These are phyloP conservation scores for Alternaria angustiovoidea DNA, from an alignment of 2,329 filamentous ascomycete species.

Conservation along the genomic window DNA sequence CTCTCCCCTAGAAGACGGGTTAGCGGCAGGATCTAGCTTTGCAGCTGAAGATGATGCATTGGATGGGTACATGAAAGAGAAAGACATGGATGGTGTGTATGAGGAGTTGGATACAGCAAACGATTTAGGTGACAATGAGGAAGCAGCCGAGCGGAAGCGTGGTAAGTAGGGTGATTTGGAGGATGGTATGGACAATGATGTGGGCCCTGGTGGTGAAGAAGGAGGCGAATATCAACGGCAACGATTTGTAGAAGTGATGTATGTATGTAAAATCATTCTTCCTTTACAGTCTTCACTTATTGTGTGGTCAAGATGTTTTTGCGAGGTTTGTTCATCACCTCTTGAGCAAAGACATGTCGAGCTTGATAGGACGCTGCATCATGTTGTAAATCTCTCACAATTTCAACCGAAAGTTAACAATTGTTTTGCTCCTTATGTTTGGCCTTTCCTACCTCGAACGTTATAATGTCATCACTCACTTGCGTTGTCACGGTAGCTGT, in stretches of 20 bases:
- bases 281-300: neutral
- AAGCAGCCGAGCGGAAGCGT: neutral
- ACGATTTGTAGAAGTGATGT: neutral
- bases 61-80: neutral
- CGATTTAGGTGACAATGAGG: neutral
- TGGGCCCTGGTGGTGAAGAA: neutral
- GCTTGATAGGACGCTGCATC: neutral
- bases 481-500: neutral
- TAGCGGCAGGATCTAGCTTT: neutral
- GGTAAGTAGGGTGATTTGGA: no score
- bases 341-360: neutral
- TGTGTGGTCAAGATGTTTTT: neutral
- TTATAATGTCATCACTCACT: neutral
- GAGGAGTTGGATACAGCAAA: neutral
- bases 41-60: neutral
- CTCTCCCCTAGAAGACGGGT: neutral
- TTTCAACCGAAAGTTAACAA: no score
- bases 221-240: neutral
- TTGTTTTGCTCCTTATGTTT: neutral
- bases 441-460: no score
- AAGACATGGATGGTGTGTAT: no score
- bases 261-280: neutral
- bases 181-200: neutral
- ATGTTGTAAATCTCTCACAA: neutral
- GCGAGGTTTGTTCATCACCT: fast-evolving